phyloP scores from a whole-genome alignment of 225 moss, liverwort and hornwort species.

The Pleurozium schreberi region DNA sequence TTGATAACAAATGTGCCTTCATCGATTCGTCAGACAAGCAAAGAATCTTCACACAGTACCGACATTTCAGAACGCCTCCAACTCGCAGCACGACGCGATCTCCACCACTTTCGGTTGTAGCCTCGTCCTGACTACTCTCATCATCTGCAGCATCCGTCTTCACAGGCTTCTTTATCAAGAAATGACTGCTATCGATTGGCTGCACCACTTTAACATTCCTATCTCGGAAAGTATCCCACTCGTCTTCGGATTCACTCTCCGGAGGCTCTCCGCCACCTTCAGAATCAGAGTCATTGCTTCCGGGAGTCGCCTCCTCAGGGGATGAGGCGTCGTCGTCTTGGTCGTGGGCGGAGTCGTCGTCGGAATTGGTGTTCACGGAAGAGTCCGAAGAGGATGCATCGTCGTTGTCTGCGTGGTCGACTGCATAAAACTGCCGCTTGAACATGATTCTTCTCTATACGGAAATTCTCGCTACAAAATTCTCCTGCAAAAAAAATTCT shows the following conservation, averaged over 20 bases:
- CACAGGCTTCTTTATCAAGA: conserved; percentile 37
- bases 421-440: conserved; percentile 70
- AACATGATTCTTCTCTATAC: conserved; percentile 18
- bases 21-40: conserved; percentile 67
- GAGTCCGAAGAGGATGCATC: conserved; percentile 49
- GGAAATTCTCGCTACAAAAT: not conserved
- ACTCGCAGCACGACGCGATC: conserved; percentile 61
- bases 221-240: conserved; percentile 16
- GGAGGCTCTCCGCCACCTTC: conserved; percentile 1
- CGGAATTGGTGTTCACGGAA: conserved; percentile 44
- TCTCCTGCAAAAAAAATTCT: not conserved
- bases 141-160: conserved; percentile 26
- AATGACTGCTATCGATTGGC: conserved; percentile 12
- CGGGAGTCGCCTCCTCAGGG: not conserved
- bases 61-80: conserved; percentile 56
- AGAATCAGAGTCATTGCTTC: not conserved
- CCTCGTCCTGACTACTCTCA: conserved; percentile 10
- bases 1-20: conserved; percentile 60
- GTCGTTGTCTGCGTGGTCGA: conserved; percentile 54
- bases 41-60: conserved; percentile 55
- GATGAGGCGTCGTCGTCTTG: conserved; percentile 25
- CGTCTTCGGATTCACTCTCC: conserved; percentile 17
- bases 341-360: conserved; percentile 36
- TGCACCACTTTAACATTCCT: conserved; percentile 25
- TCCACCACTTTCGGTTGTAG: conserved; percentile 16